Percentiles rank a stretch among this genome's conserved stretches.
These are phyloP conservation scores for Ophiostoma triangulosporum DNA, from an alignment of 2,329 filamentous ascomycete species.

Conservation along the genomic window DNA sequence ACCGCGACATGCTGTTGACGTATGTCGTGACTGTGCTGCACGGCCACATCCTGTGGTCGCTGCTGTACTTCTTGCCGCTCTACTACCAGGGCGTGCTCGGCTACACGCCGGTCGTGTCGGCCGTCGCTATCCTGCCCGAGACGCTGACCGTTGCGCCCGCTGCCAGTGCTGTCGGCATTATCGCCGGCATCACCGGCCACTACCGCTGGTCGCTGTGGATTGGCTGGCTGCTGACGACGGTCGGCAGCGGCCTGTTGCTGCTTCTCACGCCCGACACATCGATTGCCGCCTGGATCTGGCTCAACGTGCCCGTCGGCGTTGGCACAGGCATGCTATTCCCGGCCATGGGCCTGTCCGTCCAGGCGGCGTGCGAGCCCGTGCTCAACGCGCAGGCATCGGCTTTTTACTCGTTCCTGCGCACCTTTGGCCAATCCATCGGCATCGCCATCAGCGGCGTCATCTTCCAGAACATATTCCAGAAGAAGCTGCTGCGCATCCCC, in stretches of 20 bases:
- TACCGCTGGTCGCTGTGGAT: constrained; percentile 22
- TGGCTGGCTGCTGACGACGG: constrained; percentile 17
- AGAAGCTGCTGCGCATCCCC: constrained; percentile 10
- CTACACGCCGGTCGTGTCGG: constrained; percentile 19
- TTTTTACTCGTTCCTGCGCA: constrained; percentile 29
- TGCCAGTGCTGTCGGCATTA: constrained; percentile 12
- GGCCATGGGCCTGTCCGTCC: constrained; percentile 26
- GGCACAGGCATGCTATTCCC: constrained; percentile 26
- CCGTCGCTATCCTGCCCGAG: constrained; percentile 19
- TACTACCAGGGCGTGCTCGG: constrained; percentile 20
- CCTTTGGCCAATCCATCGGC: constrained; percentile 28
- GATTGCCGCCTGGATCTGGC: constrained; percentile 22
- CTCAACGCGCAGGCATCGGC: constrained; percentile 25
- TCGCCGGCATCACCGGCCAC: constrained; percentile 13
- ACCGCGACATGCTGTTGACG: constrained; percentile 17
- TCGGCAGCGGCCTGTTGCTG: constrained; percentile 17
- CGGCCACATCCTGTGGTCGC: constrained; percentile 39
- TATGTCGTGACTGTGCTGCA: constrained; percentile 40
- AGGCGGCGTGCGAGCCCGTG: constrained; percentile 23
- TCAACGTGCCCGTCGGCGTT: constrained; percentile 23
- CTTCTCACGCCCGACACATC: constrained; percentile 12
- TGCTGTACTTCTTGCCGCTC: constrained; percentile 34
- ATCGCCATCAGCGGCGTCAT: constrained; percentile 27
- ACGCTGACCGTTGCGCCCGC: constrained; percentile 16
- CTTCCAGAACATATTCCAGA: constrained; percentile 24